Evolutionary conservation across 805 yeast genomes (phyloP).

Genomic region (Dipodascus geniculatus): DNA sequence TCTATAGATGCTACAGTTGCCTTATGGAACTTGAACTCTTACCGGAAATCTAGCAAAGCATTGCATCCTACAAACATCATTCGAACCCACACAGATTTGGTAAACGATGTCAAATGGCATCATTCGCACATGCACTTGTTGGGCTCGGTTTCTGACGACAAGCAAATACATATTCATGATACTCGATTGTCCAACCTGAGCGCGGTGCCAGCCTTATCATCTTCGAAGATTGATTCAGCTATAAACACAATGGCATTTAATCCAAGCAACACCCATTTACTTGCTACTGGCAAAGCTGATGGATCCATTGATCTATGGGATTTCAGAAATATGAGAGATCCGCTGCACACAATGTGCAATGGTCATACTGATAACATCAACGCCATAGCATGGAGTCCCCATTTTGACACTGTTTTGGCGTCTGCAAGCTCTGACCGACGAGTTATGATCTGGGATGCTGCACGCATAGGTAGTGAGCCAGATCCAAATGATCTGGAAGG

Average conservation of each 20-base stretch:
- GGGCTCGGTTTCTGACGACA: conserved; percentile 58
- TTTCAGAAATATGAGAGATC: conserved; percentile 34
- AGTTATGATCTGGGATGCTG: conserved; percentile 52
- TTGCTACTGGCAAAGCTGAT: conserved; percentile 56
- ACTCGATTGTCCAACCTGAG: conserved; percentile 26
- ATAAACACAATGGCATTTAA: conserved; percentile 52
- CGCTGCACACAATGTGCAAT: conserved; percentile 20
- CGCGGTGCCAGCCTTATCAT: conserved; percentile 9
- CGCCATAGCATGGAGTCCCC: conserved; percentile 63
- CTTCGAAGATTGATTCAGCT: conserved; percentile 23
- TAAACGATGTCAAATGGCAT: conserved; percentile 66
- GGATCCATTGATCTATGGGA: conserved; percentile 60
- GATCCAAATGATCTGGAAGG: conserved; percentile 12
- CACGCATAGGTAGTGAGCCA: conserved; percentile 15
- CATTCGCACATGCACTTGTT: conserved; percentile 49
- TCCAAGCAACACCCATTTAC: conserved; percentile 38
- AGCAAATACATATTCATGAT: conserved; percentile 41
- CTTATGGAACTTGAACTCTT: conserved; percentile 53
- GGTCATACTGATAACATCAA: conserved; percentile 48
- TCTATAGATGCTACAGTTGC: conserved; percentile 53
- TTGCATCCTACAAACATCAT: conserved; percentile 17
- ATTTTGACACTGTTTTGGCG: conserved; percentile 41
- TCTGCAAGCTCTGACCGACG: conserved; percentile 44
- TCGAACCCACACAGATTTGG: conserved; percentile 34
- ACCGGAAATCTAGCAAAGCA: conserved; percentile 20